Evolutionary conservation across 371 early-diverging fungal species (phyloP).

Genomic region (Apophysomyces ossiformis): DNA sequence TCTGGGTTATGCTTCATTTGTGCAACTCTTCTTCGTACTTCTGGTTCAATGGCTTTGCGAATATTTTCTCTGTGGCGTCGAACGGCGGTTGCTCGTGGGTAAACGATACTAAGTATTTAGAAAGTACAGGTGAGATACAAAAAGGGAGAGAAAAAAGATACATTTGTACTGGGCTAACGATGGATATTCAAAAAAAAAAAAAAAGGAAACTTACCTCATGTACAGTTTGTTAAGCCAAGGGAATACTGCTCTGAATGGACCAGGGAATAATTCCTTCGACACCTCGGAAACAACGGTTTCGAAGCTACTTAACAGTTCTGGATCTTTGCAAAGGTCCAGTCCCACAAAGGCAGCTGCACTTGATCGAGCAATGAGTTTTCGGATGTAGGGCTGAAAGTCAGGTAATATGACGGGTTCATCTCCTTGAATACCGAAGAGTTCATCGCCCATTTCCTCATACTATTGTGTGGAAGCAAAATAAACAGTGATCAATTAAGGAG

Average conservation of each 20-base stretch:
- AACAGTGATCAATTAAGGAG: too few species aligned
- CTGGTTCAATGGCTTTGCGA: conserved; percentile 7
- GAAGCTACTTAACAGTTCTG: conserved; percentile 22
- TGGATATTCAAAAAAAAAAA: too few species aligned
- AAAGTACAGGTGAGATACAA: background rate
- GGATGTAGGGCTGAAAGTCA: background rate
- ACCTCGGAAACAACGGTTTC: conserved; percentile 29
- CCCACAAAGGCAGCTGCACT: conserved; percentile 32
- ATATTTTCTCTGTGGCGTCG: background rate
- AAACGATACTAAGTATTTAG: background rate
- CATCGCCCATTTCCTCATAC: background rate
- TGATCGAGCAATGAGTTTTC: conserved; percentile 14
- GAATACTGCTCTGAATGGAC: conserved; percentile 22
- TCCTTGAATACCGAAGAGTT: conserved; percentile 1
- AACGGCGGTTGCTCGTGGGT: conserved; percentile 6
- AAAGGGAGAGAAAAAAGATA: background rate
- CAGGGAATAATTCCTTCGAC: conserved; percentile 20
- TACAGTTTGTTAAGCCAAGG: conserved; percentile 33
- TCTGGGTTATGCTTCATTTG: background rate
- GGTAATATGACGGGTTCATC: conserved; percentile 14
- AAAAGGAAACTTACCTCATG: conserved; percentile 21
- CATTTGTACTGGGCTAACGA: too few species aligned
- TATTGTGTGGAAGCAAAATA: background rate
- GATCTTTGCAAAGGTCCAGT: conserved; percentile 22
- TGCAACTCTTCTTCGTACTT: background rate